These are phyloP conservation scores for Gnomoniopsis sp. DNA, from an alignment of 2,329 filamentous ascomycete species.

Conservation along the genomic window DNA sequence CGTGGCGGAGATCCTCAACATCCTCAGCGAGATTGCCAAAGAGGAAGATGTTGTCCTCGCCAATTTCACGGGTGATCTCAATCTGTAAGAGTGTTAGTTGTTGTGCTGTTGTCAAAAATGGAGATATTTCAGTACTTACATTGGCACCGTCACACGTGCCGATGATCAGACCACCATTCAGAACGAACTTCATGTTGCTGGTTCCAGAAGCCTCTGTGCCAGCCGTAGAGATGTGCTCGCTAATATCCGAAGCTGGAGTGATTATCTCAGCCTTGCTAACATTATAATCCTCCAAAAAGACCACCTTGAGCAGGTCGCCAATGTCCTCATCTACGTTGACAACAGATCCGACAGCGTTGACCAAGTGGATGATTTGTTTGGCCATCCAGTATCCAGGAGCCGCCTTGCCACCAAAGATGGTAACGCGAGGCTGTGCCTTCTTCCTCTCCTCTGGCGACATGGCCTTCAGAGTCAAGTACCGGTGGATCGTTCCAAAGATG, in stretches of 20 bases:
- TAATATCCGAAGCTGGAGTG: slow-evolving; percentile 88
- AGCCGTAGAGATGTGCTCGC: slow-evolving; percentile 97
- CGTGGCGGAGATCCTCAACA: slow-evolving; percentile 91
- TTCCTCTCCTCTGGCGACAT: slow-evolving; percentile 81
- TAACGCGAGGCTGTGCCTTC: slow-evolving; percentile 83
- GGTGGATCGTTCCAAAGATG: slow-evolving; percentile 95
- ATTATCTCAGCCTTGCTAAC: slow-evolving; percentile 99
- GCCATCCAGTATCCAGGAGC: slow-evolving; percentile 99
- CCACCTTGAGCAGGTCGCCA: slow-evolving; percentile 91
- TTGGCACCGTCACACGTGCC: slow-evolving; percentile 98
- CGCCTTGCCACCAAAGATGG: slow-evolving; percentile 96
- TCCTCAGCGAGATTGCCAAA: slow-evolving; percentile 96
- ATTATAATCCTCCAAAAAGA: slow-evolving; percentile 98
- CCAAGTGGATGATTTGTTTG: slow-evolving; percentile 95
- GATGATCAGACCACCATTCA: slow-evolving; percentile 96
- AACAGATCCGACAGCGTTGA: slow-evolving; percentile 86
- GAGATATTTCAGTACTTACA: slow-evolving; percentile 49
- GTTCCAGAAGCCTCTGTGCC: slow-evolving; percentile 89
- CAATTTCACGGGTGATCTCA: slow-evolving; percentile 95
- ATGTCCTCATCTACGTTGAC: slow-evolving; percentile 92
- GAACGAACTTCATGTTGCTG: slow-evolving; percentile 99
- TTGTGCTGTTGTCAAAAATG: neutral
- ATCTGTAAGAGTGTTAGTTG: slow-evolving; percentile 52
- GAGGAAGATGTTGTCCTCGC: slow-evolving; percentile 96
- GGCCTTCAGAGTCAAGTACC: slow-evolving; percentile 84